A percentile compares a stretch with the other conserved stretches of the same genome.
Conservation (phyloP, 2,329 filamentous ascomycete species). For the Sphaerulina musiva region DNA sequence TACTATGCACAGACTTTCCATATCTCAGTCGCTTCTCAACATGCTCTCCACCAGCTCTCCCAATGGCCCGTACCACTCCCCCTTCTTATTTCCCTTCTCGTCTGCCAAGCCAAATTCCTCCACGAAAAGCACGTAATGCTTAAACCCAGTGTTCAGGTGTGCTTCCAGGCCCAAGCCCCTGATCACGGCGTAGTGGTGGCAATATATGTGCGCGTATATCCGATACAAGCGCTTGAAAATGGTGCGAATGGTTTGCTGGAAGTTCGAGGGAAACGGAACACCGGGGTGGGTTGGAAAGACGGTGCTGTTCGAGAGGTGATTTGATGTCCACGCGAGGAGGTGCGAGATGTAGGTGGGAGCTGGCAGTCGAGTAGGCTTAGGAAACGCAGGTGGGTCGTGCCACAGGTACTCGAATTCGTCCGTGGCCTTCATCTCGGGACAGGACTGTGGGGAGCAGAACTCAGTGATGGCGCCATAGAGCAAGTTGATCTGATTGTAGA, state of each 20-base stretch:
- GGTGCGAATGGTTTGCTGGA: slow-evolving; percentile 87
- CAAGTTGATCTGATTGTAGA: slow-evolving; percentile 99
- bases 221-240: slow-evolving; percentile 99
- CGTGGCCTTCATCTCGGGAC: slow-evolving; percentile 99
- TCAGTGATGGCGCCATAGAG: slow-evolving; percentile 98
- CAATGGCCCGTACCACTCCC: slow-evolving; percentile 93
- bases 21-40: slow-evolving; percentile 72
- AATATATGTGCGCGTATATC: slow-evolving; percentile 96
- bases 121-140: slow-evolving; percentile 98
- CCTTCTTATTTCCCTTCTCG: slow-evolving; percentile 55
- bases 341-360: slow-evolving; percentile 97
- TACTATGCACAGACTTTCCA: background rate
- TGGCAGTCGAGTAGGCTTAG: slow-evolving; percentile 94
- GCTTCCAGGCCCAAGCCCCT: slow-evolving; percentile 92
- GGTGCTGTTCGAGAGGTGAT: slow-evolving; percentile 88
- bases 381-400: slow-evolving; percentile 92
- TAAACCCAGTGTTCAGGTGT: slow-evolving; percentile 98
- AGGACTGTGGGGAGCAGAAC: slow-evolving; percentile 95
- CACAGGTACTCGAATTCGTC: slow-evolving; percentile 99
- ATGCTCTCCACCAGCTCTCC: slow-evolving; percentile 97
- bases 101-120: slow-evolving; percentile 90
- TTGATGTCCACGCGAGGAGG: slow-evolving; percentile 93
- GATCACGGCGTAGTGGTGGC: slow-evolving; percentile 94
- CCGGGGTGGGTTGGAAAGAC: slow-evolving; percentile 71
- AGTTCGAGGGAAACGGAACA: slow-evolving; percentile 86